phyloP scores from a whole-genome alignment of 83 land plant genomes.

The Picea abies region DNA sequence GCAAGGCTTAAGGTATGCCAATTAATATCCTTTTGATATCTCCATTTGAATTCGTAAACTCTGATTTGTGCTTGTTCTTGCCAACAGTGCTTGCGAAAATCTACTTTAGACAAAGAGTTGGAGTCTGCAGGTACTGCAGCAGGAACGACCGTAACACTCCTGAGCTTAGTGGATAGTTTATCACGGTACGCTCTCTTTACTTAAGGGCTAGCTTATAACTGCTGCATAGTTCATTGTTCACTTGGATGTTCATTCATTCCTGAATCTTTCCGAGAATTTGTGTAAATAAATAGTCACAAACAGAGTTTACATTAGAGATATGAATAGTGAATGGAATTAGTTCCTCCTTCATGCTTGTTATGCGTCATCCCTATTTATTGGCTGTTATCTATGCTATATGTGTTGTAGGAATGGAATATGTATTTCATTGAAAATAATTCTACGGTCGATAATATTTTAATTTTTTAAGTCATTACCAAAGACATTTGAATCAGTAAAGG shows the following conservation, averaged over 20 bases:
- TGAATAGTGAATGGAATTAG: background rate
- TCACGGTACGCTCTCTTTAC: conserved; percentile 35
- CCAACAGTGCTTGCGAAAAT: conserved; percentile 64
- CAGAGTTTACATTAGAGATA: background rate
- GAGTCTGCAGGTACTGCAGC: conserved; percentile 32
- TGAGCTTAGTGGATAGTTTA: conserved; percentile 54
- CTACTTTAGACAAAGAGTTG: conserved; percentile 71
- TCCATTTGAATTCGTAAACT: background rate
- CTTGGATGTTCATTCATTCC: background rate
- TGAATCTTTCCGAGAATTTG: background rate
- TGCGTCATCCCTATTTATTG: background rate
- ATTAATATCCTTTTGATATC: conserved; percentile 5
- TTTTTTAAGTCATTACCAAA: background rate
- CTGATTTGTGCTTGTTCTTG: conserved; percentile 15
- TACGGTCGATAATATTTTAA: background rate
- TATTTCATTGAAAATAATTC: background rate
- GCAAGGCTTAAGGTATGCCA: conserved; percentile 66
- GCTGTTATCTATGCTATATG: background rate
- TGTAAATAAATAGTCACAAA: background rate
- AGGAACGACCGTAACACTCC: conserved; percentile 59
- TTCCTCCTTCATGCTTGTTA: background rate
- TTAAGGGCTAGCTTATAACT: background rate
- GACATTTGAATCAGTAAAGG: background rate
- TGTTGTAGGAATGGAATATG: background rate
- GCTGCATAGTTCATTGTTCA: background rate